Base-by-base conservation (phyloP, 371 early-diverging fungal species). In the Saksenaea oblongispora region DNA sequence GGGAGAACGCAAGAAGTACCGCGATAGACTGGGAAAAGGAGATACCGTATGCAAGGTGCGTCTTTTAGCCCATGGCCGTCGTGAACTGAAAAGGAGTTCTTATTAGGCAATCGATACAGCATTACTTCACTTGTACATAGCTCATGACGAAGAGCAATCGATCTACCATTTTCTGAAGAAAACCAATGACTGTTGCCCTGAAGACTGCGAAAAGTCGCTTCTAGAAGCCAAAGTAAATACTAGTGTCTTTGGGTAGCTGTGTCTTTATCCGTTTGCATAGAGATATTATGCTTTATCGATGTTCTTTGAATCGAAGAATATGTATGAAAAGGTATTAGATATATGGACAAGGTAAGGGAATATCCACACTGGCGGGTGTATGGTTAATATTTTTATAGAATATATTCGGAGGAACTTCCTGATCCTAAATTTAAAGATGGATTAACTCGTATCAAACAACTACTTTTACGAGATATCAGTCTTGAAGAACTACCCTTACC, bases 281-380 rank as follows among this genome's bases (percentile, higher is more conserved):
- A 82, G 81, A 64, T 83, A 82, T 61, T 91, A 89, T 71, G 88
- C 87, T 2, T 75, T 89, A 8, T 85, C 87, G 9, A 65, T 91
- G 8, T 75, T 92, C 60, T 86, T 87, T 60, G 84, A 87, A 69
- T 66, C 77, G 13, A 82, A 80, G 15, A 78, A 76, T 36, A 67
- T 81, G 67, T 75, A 72, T 47, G 70, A 80, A 51, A 77, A 86
- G 14, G 75, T 83, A 5, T 69, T 94, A 53, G 86, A 88, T 18
- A 71, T 89, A 1, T 91, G 90, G 91, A 83, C 85, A 63, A 73
- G 77, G 92, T 91, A 82, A 63, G 70, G 14, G 47, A n/a, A 54
- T 18, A 14, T 9, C 2, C 24, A 54, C 53, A 22, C 15, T 11
- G 15, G 22, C 18, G 3, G 3, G 8, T 15, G 7, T 2, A 0